Percentiles rank a stretch among this genome's conserved stretches.
These are phyloP conservation scores for Cryphonectria radicalis DNA, from an alignment of 2,329 filamentous ascomycete species.

Conservation along the genomic window DNA sequence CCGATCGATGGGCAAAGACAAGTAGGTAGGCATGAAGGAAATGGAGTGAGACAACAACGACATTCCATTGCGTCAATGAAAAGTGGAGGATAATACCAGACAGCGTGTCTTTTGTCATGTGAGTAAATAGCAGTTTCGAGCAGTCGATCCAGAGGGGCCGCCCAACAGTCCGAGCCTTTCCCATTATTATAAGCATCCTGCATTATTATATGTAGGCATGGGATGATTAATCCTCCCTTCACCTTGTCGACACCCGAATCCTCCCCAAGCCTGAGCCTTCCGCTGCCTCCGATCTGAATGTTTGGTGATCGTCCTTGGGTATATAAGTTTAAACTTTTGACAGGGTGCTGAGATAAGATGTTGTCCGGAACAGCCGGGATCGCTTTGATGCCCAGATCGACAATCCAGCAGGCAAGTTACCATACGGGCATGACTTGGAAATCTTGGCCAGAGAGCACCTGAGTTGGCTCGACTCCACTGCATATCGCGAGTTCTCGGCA, in stretches of 20 bases:
- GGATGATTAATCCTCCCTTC: background rate
- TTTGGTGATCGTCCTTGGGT: background rate
- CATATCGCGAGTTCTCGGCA: background rate
- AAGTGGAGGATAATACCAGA: background rate
- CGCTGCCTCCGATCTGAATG: background rate
- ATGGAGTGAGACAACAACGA: background rate
- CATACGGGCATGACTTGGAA: background rate
- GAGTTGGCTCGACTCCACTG: background rate
- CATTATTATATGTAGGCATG: background rate
- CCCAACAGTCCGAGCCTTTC: background rate
- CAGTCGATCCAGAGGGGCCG: background rate
- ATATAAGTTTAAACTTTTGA: background rate
- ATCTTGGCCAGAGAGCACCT: background rate
- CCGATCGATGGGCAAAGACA: background rate
- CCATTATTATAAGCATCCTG: background rate
- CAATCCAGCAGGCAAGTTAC: background rate
- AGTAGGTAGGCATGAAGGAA: background rate
- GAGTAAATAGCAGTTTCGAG: background rate
- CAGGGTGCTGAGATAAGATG: background rate
- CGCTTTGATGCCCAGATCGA: background rate
- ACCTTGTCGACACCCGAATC: background rate
- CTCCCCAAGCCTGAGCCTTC: background rate
- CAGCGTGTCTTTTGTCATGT: background rate
- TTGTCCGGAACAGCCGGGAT: background rate
- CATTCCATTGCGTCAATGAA: background rate